Evolutionary conservation across 371 early-diverging fungal species (phyloP), one percentile per base, ranked within the genome.

Genomic region (Rhizopus arrhizus): DNA sequence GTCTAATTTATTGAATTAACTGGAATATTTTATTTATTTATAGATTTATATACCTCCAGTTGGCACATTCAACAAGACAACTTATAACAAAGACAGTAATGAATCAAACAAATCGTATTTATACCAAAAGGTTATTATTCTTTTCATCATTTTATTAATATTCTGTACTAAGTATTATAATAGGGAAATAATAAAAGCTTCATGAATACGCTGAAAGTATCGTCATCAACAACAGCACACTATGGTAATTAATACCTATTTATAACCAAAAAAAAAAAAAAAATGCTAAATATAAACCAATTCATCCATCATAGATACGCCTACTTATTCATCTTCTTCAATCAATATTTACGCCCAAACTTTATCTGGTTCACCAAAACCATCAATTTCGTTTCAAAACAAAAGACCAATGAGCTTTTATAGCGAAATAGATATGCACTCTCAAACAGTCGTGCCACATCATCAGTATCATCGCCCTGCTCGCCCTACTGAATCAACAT

Each of bases 351-450:
- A 38, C 13, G 40, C 13, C 40, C 40, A 8, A 11, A 46, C 47
- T 35, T 8, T 33, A 35, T n/a, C 45, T 22, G 46, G n/a, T 13
- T 48, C 61, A 40, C 46, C 54, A 15, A 49, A 49, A 11, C 29
- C 29, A 9, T 47, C 48, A 41, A 54, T 32, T 48, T 7, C 2
- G 22, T 22, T 22, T 22, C 22, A 22, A 22, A 22, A 22, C 22
- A 22, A 62, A 38, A 38, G 67, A 50, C 62, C 62, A 9, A 56
- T 58, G 8, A 67, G 67, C 33, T 53, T 66, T 7, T 58, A 62
- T 7, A 66, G 62, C 10, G 67, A 67, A n/a, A 54, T 48, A 4
- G 62, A 62, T 9, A 32, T 54, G 12, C 58, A 67, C 34, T 67
- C 67, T 0, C 54, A 50, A 34, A 65, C 66, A 11, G 52, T 65